Conservation (phyloP, 805 yeast genomes). For the Candida germanica region DNA sequence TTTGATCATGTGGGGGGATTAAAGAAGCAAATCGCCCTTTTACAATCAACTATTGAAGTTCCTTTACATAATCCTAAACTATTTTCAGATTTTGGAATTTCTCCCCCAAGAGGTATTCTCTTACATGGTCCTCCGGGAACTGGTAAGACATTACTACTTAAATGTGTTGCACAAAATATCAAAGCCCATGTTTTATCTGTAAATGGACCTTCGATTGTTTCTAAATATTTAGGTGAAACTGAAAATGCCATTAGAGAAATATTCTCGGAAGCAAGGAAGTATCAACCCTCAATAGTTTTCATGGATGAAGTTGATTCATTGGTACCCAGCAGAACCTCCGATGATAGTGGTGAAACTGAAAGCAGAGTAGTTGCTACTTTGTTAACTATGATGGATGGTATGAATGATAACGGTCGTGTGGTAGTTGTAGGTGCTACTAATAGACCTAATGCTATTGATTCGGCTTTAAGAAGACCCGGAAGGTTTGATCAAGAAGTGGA, state of each 20-base stretch:
- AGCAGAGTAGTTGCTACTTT: slow-evolving; percentile 87
- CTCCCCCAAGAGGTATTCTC: slow-evolving; percentile 91
- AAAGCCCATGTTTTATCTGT: slow-evolving; percentile 83
- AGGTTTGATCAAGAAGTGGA: slow-evolving; percentile 88
- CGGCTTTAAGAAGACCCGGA: slow-evolving; percentile 81
- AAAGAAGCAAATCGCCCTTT: slow-evolving; percentile 51
- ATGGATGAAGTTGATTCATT: slow-evolving; percentile 93
- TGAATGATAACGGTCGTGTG: slow-evolving; percentile 61
- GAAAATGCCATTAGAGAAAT: slow-evolving; percentile 79
- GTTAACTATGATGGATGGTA: slow-evolving; percentile 76
- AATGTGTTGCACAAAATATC: slow-evolving; percentile 74
- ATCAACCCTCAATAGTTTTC: slow-evolving; percentile 83
- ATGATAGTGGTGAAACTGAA: slow-evolving; percentile 89
- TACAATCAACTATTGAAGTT: slow-evolving; percentile 68
- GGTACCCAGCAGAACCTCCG: slow-evolving; percentile 79
- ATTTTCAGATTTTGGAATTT: slow-evolving; percentile 79
- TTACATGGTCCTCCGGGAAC: slow-evolving; percentile 98
- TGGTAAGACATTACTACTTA: slow-evolving; percentile 86
- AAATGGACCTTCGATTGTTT: slow-evolving; percentile 88
- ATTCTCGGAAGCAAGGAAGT: slow-evolving; percentile 80
- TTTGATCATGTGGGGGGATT: slow-evolving; percentile 79
- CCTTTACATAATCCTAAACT: slow-evolving; percentile 77
- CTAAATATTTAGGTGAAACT: slow-evolving; percentile 92
- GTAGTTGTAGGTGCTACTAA: slow-evolving; percentile 76
- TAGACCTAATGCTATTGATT: slow-evolving; percentile 64